These are phyloP conservation scores for Blepharisma stoltei DNA, from an alignment of 73 alveolate genomes.

Conservation along the genomic window DNA sequence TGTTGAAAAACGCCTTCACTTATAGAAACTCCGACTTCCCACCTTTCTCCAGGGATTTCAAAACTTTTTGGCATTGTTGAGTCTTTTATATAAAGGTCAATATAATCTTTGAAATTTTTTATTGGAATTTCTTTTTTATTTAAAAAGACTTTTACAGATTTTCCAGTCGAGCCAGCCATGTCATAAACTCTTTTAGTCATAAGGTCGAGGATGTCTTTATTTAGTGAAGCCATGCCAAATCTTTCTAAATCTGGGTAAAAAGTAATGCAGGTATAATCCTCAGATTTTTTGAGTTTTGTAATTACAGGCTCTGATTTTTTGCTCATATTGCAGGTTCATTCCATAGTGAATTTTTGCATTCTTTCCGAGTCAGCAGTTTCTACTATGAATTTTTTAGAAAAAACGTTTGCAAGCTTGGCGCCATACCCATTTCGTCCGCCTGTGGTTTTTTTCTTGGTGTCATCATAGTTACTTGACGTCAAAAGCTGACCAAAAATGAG, in stretches of 20 bases:
- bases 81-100: constrained; percentile 75
- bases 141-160: constrained; percentile 68
- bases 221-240: constrained; percentile 83
- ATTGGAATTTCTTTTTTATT: constrained; percentile 74
- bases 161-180: constrained; percentile 91
- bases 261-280: constrained; percentile 79
- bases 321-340: constrained; percentile 84
- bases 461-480: constrained; percentile 97
- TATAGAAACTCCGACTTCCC: constrained; percentile 10
- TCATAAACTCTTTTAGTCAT: constrained; percentile 92
- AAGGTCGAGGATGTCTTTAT: constrained; percentile 73
- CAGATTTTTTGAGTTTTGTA: constrained; percentile 49
- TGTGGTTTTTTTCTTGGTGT: constrained; percentile 89
- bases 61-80: constrained; percentile 42
- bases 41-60: neutral
- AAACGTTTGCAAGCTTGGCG: constrained; percentile 98
- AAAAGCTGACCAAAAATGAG: constrained; percentile 94
- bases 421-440: constrained; percentile 99
- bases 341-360: constrained; percentile 31
- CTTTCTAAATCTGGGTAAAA: constrained; percentile 94
- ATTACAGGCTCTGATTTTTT: constrained; percentile 77
- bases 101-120: constrained; percentile 78
- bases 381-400: constrained; percentile 82
- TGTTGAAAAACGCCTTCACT: constrained; percentile 5
- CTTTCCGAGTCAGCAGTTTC: neutral